A percentile compares a stretch with the other conserved stretches of the same genome.
These are phyloP conservation scores for Polytolypa hystricis DNA, from an alignment of 2,329 filamentous ascomycete genomes.

Conservation along the genomic window DNA sequence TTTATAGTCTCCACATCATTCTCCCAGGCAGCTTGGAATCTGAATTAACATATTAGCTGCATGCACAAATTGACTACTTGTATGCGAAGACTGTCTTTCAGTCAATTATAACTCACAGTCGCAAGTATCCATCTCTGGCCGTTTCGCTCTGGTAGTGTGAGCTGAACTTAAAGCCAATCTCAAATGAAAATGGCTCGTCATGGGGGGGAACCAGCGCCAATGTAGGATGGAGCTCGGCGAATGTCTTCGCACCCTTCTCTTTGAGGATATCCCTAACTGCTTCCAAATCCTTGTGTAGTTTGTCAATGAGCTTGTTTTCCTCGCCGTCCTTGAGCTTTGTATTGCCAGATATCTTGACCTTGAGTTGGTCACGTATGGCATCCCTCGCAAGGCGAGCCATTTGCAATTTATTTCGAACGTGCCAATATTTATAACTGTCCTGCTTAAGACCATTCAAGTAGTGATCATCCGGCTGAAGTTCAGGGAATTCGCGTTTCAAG, in stretches of 20 bases:
- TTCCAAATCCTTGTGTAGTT: conserved; percentile 36
- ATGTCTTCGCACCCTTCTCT: conserved; percentile 53
- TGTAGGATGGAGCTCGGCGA: conserved; percentile 52
- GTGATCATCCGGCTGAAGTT: conserved; percentile 26
- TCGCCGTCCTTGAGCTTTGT: background rate
- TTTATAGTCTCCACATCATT: conserved; percentile 52
- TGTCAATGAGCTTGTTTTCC: background rate
- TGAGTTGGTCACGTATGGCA: conserved; percentile 25
- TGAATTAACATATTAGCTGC: conserved; percentile 1
- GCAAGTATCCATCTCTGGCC: conserved; percentile 43
- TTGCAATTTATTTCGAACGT: conserved; percentile 29
- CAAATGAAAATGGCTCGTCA: conserved; percentile 27
- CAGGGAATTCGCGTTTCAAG: conserved; percentile 23
- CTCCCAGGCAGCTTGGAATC: conserved; percentile 52
- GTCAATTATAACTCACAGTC: conserved; percentile 8
- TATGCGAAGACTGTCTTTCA: background rate
- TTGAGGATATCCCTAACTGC: conserved; percentile 45
- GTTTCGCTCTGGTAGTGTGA: conserved; percentile 37
- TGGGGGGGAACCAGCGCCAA: conserved; percentile 14
- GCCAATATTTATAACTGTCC: conserved; percentile 50
- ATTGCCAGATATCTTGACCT: background rate
- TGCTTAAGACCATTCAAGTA: conserved; percentile 40
- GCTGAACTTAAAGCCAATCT: conserved; percentile 40
- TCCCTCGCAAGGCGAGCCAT: conserved; percentile 6
- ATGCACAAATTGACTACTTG: no score